Evolutionary conservation across 306 rosid genomes (phyloP).

Genomic region (Cucurbita moschata): DNA sequence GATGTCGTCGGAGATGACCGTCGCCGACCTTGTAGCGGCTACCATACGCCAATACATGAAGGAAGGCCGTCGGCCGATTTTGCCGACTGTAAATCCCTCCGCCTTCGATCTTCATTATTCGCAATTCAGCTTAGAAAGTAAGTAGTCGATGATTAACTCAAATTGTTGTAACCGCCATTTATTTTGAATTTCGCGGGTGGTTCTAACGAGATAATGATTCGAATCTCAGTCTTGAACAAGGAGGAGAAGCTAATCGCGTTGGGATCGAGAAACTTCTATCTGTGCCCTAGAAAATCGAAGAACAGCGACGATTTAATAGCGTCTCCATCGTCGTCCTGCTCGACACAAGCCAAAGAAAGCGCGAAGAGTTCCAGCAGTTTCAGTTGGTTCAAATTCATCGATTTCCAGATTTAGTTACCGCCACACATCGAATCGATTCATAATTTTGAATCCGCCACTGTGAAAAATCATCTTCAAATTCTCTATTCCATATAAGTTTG

Average conservation of each 20-base stretch:
- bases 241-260: constrained; percentile 38
- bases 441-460: background rate
- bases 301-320: constrained; percentile 12
- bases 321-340: constrained; percentile 37
- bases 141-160: background rate
- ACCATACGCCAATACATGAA: constrained; percentile 38
- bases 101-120: constrained; percentile 73
- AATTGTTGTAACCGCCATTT: background rate
- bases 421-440: background rate
- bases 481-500: constrained; percentile 10
- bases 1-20: constrained; percentile 39
- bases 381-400: constrained; percentile 56
- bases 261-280: constrained; percentile 72
- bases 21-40: constrained; percentile 41
- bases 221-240: constrained; percentile 45
- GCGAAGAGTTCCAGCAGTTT: constrained; percentile 22
- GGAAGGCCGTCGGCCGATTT: constrained; percentile 72
- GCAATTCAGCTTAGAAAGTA: constrained; percentile 91
- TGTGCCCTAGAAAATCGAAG: constrained; percentile 27
- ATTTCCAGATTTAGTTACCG: constrained; percentile 14
- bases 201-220: background rate
- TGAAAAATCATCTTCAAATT: constrained; percentile 10
- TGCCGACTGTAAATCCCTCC: constrained; percentile 24
- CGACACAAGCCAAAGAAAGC: constrained; percentile 25
- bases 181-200: background rate